phyloP scores from a whole-genome alignment of 768 basidiomycete species.

The Xerocomus potaroensis region DNA sequence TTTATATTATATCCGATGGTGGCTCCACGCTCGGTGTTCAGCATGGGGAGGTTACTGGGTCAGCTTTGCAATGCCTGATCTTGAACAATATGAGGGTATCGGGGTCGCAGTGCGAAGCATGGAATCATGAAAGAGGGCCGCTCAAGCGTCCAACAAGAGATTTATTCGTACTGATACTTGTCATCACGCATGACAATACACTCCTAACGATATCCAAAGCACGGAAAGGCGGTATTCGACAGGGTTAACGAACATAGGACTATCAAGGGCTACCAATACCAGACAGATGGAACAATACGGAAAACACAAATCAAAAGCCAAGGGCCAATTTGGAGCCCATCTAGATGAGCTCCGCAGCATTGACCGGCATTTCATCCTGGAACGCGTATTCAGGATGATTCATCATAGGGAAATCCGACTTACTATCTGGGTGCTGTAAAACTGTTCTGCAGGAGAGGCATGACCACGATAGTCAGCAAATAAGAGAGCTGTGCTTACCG shows the following conservation, averaged over 20 bases:
- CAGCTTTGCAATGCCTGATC: neutral
- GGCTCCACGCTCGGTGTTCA: neutral
- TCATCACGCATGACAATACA: no score
- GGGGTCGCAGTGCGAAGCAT: no score
- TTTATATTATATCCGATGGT: slow-evolving; percentile 8
- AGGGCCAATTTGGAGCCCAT: slow-evolving; percentile 2
- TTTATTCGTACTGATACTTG: no score
- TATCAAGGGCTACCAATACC: slow-evolving; percentile 7
- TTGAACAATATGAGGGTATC: neutral
- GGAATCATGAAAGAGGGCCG: no score
- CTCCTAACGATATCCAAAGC: no score
- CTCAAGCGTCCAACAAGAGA: no score
- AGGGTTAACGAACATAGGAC: slow-evolving; percentile 5
- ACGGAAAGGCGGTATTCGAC: slow-evolving; percentile 1
- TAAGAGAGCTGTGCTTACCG: slow-evolving; percentile 45
- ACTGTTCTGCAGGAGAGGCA: slow-evolving; percentile 62
- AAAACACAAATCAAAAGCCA: slow-evolving; percentile 17
- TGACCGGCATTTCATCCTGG: slow-evolving; percentile 98
- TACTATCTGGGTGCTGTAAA: slow-evolving; percentile 93
- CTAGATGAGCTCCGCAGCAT: slow-evolving; percentile 95
- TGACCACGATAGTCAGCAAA: slow-evolving; percentile 9
- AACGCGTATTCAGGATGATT: slow-evolving; percentile 21
- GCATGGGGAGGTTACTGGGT: slow-evolving; percentile 2
- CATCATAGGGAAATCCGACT: slow-evolving; percentile 21
- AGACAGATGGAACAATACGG: slow-evolving; percentile 8